Conservation (phyloP, 768 basidiomycete genomes). For the Boletus insuetus region DNA sequence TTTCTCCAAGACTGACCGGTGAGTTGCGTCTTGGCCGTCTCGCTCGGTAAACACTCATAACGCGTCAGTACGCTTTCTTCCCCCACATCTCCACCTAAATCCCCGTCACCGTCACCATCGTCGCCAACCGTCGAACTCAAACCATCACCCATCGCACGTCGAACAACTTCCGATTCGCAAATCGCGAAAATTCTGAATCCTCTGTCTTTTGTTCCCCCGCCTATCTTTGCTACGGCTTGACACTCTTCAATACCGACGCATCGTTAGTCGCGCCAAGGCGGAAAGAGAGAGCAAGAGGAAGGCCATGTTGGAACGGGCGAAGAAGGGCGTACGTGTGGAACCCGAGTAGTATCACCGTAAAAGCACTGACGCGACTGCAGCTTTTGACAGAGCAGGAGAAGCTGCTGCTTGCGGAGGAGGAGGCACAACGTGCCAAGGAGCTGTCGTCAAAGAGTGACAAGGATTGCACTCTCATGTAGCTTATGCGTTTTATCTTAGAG, state of each 20-base stretch:
- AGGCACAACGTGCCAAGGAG: conserved; percentile 39
- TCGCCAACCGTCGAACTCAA: conserved; percentile 14
- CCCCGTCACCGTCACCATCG: not conserved
- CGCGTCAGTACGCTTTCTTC: conserved; percentile 45
- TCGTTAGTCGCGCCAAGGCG: conserved; percentile 63
- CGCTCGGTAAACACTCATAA: conserved; percentile 61
- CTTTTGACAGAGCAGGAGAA: conserved; percentile 66
- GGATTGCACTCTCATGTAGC: conserved; percentile 60
- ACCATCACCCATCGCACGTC: conserved; percentile 19
- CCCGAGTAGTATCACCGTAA: not conserved
- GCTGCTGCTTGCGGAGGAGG: conserved; percentile 51
- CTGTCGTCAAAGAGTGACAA: conserved; percentile 30
- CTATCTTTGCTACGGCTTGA: conserved; percentile 69
- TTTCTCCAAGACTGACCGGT: conserved; percentile 62
- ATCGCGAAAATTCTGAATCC: conserved; percentile 36
- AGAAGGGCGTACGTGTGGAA: conserved; percentile 61
- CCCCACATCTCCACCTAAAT: conserved; percentile 22
- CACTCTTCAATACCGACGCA: conserved; percentile 17
- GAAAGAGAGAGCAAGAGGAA: conserved; percentile 69
- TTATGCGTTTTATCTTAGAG: not conserved
- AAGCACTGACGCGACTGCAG: conserved; percentile 29
- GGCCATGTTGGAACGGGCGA: conserved; percentile 69
- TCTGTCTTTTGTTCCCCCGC: conserved; percentile 59
- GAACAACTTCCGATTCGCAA: conserved; percentile 32
- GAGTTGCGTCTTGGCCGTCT: conserved; percentile 34